Evolutionary conservation across 192 early-diverging fungal species (phyloP).

Genomic region (Pilaira anomala): DNA sequence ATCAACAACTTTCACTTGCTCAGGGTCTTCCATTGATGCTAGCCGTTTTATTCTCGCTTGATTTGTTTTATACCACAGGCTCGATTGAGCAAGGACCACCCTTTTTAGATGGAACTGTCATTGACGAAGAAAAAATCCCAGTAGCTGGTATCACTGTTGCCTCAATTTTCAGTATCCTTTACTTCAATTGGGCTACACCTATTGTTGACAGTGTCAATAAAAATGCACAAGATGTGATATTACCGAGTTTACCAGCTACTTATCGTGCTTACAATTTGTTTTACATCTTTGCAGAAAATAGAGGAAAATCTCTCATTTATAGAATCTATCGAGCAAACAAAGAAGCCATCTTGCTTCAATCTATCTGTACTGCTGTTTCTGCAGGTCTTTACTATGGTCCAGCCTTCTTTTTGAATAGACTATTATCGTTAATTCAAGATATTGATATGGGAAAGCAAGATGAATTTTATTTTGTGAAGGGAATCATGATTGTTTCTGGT

Average conservation of each 20-base stretch:
- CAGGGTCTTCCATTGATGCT: slow-evolving; percentile 9
- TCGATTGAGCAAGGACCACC: slow-evolving; percentile 31
- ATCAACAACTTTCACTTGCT: neutral
- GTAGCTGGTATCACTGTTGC: slow-evolving; percentile 23
- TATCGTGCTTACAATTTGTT: slow-evolving; percentile 32
- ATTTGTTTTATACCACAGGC: slow-evolving; percentile 22
- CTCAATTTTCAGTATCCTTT: slow-evolving; percentile 32
- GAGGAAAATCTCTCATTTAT: slow-evolving; percentile 21
- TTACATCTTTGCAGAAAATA: slow-evolving; percentile 24
- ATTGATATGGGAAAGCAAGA: slow-evolving; percentile 5
- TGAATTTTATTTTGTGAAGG: slow-evolving; percentile 26
- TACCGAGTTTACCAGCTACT: slow-evolving; percentile 26
- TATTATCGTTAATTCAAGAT: slow-evolving; percentile 33
- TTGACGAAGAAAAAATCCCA: slow-evolving; percentile 11
- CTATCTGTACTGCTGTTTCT: slow-evolving; percentile 1
- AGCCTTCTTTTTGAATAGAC: slow-evolving; percentile 28
- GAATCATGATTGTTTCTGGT: slow-evolving; percentile 55
- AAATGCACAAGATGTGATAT: slow-evolving; percentile 22
- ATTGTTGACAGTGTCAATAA: slow-evolving; percentile 20
- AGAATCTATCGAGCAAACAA: slow-evolving; percentile 32
- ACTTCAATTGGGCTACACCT: slow-evolving; percentile 26
- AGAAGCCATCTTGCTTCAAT: slow-evolving; percentile 22
- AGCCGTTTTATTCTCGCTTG: slow-evolving; percentile 1
- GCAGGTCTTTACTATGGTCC: slow-evolving; percentile 35
- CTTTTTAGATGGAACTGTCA: slow-evolving; percentile 15